phyloP scores from a whole-genome alignment of 2,329 filamentous ascomycete genomes.

The Conoideocrella luteorostrata region DNA sequence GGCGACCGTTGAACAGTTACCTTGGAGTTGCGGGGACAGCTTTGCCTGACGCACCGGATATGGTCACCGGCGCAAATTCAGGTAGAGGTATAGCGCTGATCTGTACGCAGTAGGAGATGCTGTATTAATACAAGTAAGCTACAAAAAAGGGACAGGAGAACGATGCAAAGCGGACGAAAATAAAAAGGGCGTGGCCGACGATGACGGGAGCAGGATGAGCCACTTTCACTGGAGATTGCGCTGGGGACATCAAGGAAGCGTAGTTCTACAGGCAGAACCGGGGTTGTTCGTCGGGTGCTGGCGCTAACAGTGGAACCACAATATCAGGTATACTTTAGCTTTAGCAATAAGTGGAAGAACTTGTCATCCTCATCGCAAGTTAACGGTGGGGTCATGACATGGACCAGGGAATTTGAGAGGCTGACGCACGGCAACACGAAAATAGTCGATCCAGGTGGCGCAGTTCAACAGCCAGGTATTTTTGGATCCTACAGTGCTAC shows the following conservation, averaged over 20 bases:
- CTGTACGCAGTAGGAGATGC: background rate
- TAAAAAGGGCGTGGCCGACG: background rate
- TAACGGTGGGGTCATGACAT: background rate
- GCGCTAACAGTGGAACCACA: background rate
- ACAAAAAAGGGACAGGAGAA: background rate
- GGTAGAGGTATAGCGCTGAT: no score
- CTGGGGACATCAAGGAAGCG: background rate
- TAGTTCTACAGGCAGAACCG: background rate
- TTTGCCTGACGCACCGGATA: background rate
- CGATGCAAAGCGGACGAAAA: background rate
- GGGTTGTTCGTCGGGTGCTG: background rate
- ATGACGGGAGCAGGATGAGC: conserved; percentile 1
- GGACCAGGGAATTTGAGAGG: background rate
- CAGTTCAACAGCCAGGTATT: background rate
- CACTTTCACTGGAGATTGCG: conserved; percentile 2
- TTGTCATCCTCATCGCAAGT: background rate
- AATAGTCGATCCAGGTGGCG: background rate
- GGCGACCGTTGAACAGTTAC: background rate
- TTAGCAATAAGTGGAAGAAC: background rate
- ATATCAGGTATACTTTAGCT: background rate
- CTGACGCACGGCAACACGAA: background rate
- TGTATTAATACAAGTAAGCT: background rate
- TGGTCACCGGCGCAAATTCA: no score
- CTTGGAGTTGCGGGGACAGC: background rate
- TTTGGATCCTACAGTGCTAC: background rate